Evolutionary conservation across 805 yeast species (phyloP).

Genomic region (Huiozyma sinensis): DNA sequence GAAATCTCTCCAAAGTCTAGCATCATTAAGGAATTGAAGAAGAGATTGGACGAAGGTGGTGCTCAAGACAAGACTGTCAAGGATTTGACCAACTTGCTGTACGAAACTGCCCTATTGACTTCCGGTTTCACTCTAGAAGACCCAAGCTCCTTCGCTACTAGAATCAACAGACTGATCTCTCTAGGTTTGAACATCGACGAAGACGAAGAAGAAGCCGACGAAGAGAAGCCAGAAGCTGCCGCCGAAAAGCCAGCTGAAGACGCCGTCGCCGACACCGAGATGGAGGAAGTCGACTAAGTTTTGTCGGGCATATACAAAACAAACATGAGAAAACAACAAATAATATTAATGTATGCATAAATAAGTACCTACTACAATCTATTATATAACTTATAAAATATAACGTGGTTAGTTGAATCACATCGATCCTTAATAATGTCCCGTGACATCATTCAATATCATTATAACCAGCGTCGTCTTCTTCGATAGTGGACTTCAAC

Average conservation of each 20-base stretch:
- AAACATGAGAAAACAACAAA: background rate
- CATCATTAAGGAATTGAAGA: slow-evolving; percentile 89
- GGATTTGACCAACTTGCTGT: slow-evolving; percentile 91
- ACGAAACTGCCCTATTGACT: slow-evolving; percentile 95
- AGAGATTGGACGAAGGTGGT: slow-evolving; percentile 94
- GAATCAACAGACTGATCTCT: slow-evolving; percentile 96
- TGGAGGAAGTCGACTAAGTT: slow-evolving; percentile 95
- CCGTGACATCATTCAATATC: background rate
- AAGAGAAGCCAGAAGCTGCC: slow-evolving; percentile 33
- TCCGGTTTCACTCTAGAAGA: slow-evolving; percentile 99
- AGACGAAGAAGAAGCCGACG: slow-evolving; percentile 45
- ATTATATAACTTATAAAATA: no score
- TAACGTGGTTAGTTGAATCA: no score
- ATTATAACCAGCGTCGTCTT: background rate
- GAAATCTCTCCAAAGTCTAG: slow-evolving; percentile 97
- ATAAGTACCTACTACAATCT: background rate
- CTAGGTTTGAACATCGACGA: slow-evolving; percentile 97
- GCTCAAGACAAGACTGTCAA: slow-evolving; percentile 97
- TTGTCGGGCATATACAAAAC: background rate
- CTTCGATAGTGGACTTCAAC: background rate
- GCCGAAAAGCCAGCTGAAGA: slow-evolving; percentile 41
- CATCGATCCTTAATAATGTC: no score
- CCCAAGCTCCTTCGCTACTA: slow-evolving; percentile 92
- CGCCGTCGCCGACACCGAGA: slow-evolving; percentile 80
- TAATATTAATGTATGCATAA: background rate